Base-by-base conservation (phyloP, 257 asterid genomes). In the Misopates orontium region DNA sequence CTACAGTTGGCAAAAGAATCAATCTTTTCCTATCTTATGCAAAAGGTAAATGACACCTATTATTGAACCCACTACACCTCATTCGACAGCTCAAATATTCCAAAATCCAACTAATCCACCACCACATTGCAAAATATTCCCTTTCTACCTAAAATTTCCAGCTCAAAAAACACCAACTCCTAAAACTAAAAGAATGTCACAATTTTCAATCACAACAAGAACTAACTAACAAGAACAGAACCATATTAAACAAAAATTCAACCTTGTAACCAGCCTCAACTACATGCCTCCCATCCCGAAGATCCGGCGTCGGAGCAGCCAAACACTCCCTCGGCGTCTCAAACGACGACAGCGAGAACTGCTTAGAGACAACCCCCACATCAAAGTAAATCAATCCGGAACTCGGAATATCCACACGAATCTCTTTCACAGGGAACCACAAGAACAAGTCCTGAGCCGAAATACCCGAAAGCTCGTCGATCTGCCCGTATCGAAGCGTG, bases 301-400 rank as follows among this genome's bases (percentile, higher is more conserved):
- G 88, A 84, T 87, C 95, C 71, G 77, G 59, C 39, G 56, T 65
- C 70, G 86, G 82, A 77, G 41, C 83, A 50, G 82, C 88, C 82
- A 85, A 68, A 74, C 99, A 94, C 21, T 90, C 96, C 68, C 89
- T 87, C 5, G 97, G 99, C 45, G 79, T 78, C 65, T 94, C 99
- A 44, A 94, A 94, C 4, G 88, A 79, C 19, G 99, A 94, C 60
- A 90, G 65, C 20, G 97, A 85, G 67, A 84, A 94, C 79, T 94
- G 96, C 88, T 94, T 94, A 4, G 97, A 94, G 31, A 94, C 99
- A 4, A 94, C 97, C 18, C 99, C 85, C 32, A 86, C 97, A 76
- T 94, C 78, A 66, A 94, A 94, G 80, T 94, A 94, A 79, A 94
- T 94, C 83, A 90, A 74, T 5, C 99, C 97, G 40, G 97, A 84